These are phyloP conservation scores for Trichoderma gamsii DNA, from an alignment of 495 filamentous ascomycete species.

Conservation along the genomic window DNA sequence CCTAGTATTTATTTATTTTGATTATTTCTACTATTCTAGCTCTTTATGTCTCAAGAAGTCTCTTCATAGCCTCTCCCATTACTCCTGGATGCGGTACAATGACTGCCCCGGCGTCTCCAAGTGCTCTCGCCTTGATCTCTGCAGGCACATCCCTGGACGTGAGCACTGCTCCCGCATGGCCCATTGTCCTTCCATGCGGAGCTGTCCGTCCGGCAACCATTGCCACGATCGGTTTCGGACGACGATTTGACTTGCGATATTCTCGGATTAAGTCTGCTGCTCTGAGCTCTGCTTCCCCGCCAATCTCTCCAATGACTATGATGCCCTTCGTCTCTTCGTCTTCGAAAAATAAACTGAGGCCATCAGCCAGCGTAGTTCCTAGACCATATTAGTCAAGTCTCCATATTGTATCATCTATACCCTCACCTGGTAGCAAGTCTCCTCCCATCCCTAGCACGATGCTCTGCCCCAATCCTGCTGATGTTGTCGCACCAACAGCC, in stretches of 20 bases:
- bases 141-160: slow-evolving; percentile 9
- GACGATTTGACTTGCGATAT: slow-evolving; percentile 37
- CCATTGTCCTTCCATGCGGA: slow-evolving; percentile 68
- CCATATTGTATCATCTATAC: too few relatives aligned
- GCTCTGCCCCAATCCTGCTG: slow-evolving; percentile 78
- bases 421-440: slow-evolving; percentile 60
- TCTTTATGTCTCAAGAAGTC: neutral
- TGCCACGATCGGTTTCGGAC: slow-evolving; percentile 66
- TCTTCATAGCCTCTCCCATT: slow-evolving; percentile 10
- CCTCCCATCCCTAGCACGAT: slow-evolving; percentile 85
- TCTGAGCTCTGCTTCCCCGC: slow-evolving; percentile 73
- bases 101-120: slow-evolving; percentile 13
- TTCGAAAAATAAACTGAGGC: slow-evolving; percentile 62
- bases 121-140: slow-evolving; percentile 10
- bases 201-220: slow-evolving; percentile 67
- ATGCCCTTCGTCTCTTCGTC: slow-evolving; percentile 77
- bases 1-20: neutral
- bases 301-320: slow-evolving; percentile 78
- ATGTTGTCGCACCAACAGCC: slow-evolving; percentile 74
- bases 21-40: neutral
- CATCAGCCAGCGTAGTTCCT: slow-evolving; percentile 73
- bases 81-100: slow-evolving; percentile 14
- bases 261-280: slow-evolving; percentile 74
- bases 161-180: slow-evolving; percentile 67
- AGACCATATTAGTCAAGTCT: neutral